A percentile compares a stretch with the other conserved stretches of the same genome.
These are phyloP conservation scores for Mayamaea pseudoterrestris DNA, from an alignment of 108 stramenopile species.

Conservation along the genomic window DNA sequence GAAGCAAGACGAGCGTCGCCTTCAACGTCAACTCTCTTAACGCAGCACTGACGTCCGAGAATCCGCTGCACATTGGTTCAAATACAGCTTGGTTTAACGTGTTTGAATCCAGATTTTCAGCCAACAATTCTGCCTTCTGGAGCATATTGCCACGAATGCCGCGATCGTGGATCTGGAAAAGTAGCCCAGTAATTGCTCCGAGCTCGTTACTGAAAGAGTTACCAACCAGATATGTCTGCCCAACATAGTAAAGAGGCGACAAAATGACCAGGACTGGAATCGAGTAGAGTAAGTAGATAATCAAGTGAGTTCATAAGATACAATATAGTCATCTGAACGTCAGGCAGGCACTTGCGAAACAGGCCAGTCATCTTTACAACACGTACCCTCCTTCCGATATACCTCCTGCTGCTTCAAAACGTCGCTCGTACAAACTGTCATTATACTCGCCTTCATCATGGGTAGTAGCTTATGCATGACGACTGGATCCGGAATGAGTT, in stretches of 20 bases:
- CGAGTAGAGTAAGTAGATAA: neutral
- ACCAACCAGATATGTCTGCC: constrained; percentile 39
- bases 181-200: constrained; percentile 40
- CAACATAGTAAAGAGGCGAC: constrained; percentile 56
- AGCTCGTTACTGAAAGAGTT: constrained; percentile 39
- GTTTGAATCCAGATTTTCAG: constrained; percentile 44
- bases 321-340: neutral
- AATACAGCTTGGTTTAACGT: constrained; percentile 62
- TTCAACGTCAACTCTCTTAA: constrained; percentile 81
- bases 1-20: constrained; percentile 55
- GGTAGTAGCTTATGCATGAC: constrained; percentile 64
- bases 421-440: constrained; percentile 37
- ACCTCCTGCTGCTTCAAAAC: constrained; percentile 59
- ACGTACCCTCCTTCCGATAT: constrained; percentile 56
- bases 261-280: constrained; percentile 44
- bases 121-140: constrained; percentile 41
- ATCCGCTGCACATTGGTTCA: constrained; percentile 83
- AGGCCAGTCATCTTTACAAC: too few relatives aligned
- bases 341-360: neutral
- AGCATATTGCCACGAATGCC: constrained; percentile 71
- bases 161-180: constrained; percentile 77
- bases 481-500: constrained; percentile 31
- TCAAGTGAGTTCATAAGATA: neutral
- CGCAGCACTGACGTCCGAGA: constrained; percentile 65
- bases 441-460: constrained; percentile 37